Conservation (phyloP, 345 rosid genomes). For the Bretschneidera sinensis region DNA sequence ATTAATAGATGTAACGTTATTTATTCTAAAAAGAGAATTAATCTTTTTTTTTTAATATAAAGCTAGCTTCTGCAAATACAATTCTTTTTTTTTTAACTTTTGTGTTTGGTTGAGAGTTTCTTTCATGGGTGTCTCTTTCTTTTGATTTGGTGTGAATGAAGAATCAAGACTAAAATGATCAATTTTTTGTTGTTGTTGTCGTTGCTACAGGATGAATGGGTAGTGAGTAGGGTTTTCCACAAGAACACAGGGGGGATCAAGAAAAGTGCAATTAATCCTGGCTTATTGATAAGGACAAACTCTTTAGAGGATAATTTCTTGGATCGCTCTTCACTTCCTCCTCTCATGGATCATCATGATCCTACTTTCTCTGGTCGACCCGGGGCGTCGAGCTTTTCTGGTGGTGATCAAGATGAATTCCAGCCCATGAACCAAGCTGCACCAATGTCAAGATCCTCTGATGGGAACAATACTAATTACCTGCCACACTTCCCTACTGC, state of each 20-base stretch:
- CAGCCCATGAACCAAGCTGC: conserved; percentile 11
- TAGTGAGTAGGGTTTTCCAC: conserved; percentile 89
- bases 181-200: not conserved
- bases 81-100: conserved; percentile 17
- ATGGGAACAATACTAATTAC: conserved; percentile 17
- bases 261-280: conserved; percentile 34
- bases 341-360: conserved; percentile 54
- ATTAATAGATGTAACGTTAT: too few relatives aligned
- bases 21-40: too few relatives aligned
- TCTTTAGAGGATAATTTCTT: conserved; percentile 45
- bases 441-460: conserved; percentile 15
- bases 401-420: conserved; percentile 22
- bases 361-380: conserved; percentile 20
- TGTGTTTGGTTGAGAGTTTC: conserved; percentile 29
- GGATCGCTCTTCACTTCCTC: conserved; percentile 47
- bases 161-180: conserved; percentile 11
- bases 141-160: conserved; percentile 31
- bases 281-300: conserved; percentile 22
- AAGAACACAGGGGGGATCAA: conserved; percentile 57
- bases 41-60: not conserved
- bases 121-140: conserved; percentile 22
- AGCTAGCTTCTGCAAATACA: conserved; percentile 2
- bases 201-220: conserved; percentile 86
- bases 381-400: conserved; percentile 23
- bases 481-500: not conserved